Conservation (phyloP, 2,329 filamentous ascomycete genomes). For the Geosmithia putterillii region DNA sequence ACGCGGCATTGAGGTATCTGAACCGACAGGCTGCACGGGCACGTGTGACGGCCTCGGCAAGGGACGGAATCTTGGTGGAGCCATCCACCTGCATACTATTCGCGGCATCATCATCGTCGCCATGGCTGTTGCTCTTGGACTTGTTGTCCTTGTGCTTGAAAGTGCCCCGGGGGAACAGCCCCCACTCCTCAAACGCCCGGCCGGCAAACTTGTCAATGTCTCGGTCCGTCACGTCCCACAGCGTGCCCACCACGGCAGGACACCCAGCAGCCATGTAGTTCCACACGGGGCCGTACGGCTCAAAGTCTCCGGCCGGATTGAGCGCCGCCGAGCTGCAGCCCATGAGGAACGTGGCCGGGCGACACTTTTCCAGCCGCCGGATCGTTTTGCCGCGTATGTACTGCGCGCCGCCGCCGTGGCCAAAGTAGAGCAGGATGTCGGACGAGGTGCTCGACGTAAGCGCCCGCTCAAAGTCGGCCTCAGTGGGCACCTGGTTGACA, state of each 20-base stretch:
- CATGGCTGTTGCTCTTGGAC: slow-evolving; percentile 12
- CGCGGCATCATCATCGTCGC: slow-evolving; percentile 11
- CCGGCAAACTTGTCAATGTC: slow-evolving; percentile 92
- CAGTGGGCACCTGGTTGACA: slow-evolving; percentile 56
- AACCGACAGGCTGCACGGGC: slow-evolving; percentile 74
- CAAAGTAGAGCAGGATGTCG: slow-evolving; percentile 82
- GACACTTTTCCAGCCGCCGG: slow-evolving; percentile 62
- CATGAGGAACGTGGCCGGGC: slow-evolving; percentile 76
- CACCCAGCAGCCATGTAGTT: slow-evolving; percentile 84
- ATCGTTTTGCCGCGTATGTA: slow-evolving; percentile 83
- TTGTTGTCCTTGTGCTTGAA: slow-evolving; percentile 18
- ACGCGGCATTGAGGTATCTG: slow-evolving; percentile 84
- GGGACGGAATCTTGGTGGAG: slow-evolving; percentile 5
- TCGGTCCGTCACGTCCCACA: slow-evolving; percentile 97
- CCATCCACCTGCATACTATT: slow-evolving; percentile 10
- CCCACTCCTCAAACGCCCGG: slow-evolving; percentile 74
- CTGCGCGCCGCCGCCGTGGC: slow-evolving; percentile 88
- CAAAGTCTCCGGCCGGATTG: slow-evolving; percentile 69
- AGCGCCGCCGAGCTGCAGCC: slow-evolving; percentile 83
- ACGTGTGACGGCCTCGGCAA: slow-evolving; percentile 71
- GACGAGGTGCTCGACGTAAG: slow-evolving; percentile 49
- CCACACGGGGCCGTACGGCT: slow-evolving; percentile 80
- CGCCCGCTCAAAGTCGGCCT: slow-evolving; percentile 61
- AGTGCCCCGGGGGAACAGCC: slow-evolving; percentile 44
- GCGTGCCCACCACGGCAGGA: slow-evolving; percentile 77